Percentiles rank a stretch among this genome's conserved stretches.
These are phyloP conservation scores for Cardamine chenopodiifolia DNA, from an alignment of 345 rosid genomes.

Conservation along the genomic window DNA sequence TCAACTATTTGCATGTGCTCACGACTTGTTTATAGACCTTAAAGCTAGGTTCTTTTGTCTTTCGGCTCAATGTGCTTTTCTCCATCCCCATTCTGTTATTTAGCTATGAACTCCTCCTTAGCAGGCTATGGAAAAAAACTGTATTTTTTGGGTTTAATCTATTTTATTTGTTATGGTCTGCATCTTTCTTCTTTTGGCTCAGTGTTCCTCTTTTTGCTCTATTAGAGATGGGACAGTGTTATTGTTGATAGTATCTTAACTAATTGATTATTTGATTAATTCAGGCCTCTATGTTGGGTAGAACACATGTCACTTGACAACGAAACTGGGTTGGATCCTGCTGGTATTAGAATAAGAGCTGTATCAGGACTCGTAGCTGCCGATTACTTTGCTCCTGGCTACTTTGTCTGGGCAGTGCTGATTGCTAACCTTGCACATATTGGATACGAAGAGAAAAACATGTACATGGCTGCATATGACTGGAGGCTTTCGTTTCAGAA, in stretches of 20 bases:
- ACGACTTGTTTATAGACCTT: not conserved
- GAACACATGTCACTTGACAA: constrained; percentile 96
- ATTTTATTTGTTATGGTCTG: constrained; percentile 8
- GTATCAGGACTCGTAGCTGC: constrained; percentile 97
- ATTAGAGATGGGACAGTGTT: constrained; percentile 2
- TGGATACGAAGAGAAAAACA: constrained; percentile 94
- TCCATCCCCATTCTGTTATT: not conserved
- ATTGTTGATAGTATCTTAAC: constrained; percentile 7
- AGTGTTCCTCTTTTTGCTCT: constrained; percentile 6
- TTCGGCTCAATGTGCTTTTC: constrained; percentile 8
- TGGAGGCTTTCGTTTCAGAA: constrained; percentile 96
- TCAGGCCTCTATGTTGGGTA: constrained; percentile 93
- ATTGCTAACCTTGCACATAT: constrained; percentile 92
- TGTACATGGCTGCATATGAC: constrained; percentile 98
- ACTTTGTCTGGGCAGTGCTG: constrained; percentile 97
- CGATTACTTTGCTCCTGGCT: constrained; percentile 94
- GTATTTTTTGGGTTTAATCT: not conserved
- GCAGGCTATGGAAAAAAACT: not conserved
- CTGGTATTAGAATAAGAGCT: constrained; percentile 76
- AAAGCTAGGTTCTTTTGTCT: constrained; percentile 22
- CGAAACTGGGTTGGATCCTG: constrained; percentile 93
- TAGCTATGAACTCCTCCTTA: not conserved
- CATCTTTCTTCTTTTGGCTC: not conserved
- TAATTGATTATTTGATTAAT: constrained; percentile 4
- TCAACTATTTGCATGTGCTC: constrained; percentile 20